Base-by-base conservation (phyloP, 169 alveolate genomes). In the Perkinsus chesapeaki region DNA sequence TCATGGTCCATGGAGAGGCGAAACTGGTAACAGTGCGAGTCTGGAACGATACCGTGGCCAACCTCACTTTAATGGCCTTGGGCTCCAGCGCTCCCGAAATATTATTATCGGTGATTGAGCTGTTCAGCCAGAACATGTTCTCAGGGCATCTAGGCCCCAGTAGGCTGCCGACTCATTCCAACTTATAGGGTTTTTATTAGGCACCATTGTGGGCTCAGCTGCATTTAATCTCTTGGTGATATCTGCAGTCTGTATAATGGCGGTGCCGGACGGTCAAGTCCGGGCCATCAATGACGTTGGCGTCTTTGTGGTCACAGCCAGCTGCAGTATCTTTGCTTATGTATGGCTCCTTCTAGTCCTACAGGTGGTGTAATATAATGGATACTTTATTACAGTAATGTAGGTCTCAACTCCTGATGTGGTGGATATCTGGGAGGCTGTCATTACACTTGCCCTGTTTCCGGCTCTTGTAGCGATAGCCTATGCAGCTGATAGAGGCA, bases 71-170 rank as follows among this genome's bases (percentile, higher is more conserved):
- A 43, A 95, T 96, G 96, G 97, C 96, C 9, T 39, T 96, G 39
- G 97, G 97, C 0, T 92, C 96, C 47, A 92, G 95, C 73, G 96
- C 97, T 0, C 97, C 97, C 0, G 97, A 94, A 43, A 96, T 96
- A 73, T 73, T 96, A 37, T 60, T 95, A 92, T 93, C 96, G 47
- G 73, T 93, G 19, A 92, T 96, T 48, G 96, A 94, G 92, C 92
- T 96, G 0, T 92, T 95, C 73, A 93, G 96, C 23, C 48, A 93
- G 27, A 95, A 95, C 39, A 9, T 39, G 9, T 73, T 5, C 39
- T 47, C 94, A 0, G 96, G 95, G 19, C 94, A 94, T 47, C 48
- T 96, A 34, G 97, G 97, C 7, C 94, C 95, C 38, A 73, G 82
- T 60, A 95, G 23, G 82, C 72, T 60, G 82, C 27, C 82, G 31